Evolutionary conservation across 495 filamentous ascomycete genomes (phyloP), one percentile per base, ranked within the genome.

Genomic region (Cudoniella acicularis): DNA sequence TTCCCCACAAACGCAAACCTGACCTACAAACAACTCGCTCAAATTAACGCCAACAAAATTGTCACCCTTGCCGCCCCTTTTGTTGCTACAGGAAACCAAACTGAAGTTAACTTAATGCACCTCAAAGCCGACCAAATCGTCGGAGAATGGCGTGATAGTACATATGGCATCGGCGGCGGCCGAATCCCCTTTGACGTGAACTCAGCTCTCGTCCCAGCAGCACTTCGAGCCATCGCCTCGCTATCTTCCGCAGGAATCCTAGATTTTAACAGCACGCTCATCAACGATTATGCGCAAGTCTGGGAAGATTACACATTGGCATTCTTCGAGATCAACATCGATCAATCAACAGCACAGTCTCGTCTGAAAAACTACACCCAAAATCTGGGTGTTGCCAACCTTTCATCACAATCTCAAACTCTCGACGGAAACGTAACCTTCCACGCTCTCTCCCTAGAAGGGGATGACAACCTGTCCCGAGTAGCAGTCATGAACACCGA

Each of bases 171-270:
- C 36, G 85, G 85, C 10, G 82, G 83, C 23, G 84, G 84, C 18
- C 77, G 81, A 6, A 80, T 86, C 45, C 85, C 85, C 0, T 87
- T 81, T 67, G 83, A 87, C 59, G 85, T 88, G 16, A 88, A 87
- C 59, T 83, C 82, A 8, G 85, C 81, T 21, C 68, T 88, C 2
- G 79, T 79, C 0, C 85, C 85, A 0, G 84, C 85, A 16, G 84
- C 80, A 16, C 71, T 88, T 1, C 75, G 77, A 3, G 73, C 84
- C 6, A 85, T 87, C 52, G 76, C 78, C 17, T 68, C 73, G 6
- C 71, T 88, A 13, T 69, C 81, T 1, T 64, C 56, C 9, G 70
- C 70, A 10, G 80, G 80, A 3, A 73, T 85, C 61, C 84, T 80
- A 56, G 52, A 64, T 36, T 58, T 58, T 46, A 55, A 69, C 75